Evolutionary conservation across 1,284 basidiomycete genomes (phyloP).

Genomic region (Cronartium ribicola): DNA sequence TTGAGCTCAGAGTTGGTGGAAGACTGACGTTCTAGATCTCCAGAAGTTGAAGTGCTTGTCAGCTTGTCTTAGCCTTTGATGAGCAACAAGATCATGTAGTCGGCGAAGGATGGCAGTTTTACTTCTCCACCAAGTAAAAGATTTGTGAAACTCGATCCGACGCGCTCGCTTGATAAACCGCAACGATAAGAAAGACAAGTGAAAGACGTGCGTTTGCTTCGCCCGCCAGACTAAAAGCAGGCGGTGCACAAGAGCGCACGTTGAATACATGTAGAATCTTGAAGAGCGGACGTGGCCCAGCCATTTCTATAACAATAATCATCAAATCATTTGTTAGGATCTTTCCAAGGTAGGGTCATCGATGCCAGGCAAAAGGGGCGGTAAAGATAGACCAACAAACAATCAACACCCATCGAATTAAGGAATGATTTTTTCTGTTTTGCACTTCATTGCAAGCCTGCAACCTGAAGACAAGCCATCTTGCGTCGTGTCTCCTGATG

Average conservation of each 20-base stretch:
- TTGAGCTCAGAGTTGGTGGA: background rate
- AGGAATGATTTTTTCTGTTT: slow-evolving; percentile 7
- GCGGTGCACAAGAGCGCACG: background rate
- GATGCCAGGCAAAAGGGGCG: background rate
- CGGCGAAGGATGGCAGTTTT: background rate
- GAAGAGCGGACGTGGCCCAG: background rate
- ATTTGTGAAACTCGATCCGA: slow-evolving; percentile 3
- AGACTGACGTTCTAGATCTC: background rate
- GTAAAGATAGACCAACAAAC: slow-evolving; percentile 33
- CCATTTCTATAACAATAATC: background rate
- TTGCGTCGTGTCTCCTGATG: slow-evolving; percentile 13
- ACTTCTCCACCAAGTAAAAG: background rate
- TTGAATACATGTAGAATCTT: slow-evolving; percentile 3
- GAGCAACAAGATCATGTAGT: background rate
- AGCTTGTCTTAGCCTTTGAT: background rate
- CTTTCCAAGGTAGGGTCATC: background rate
- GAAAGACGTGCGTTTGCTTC: background rate
- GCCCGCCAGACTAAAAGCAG: background rate
- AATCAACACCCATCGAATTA: slow-evolving; percentile 32
- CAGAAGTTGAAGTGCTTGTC: background rate
- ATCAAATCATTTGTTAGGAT: background rate
- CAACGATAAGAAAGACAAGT: background rate
- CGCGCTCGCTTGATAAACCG: background rate
- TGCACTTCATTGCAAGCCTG: slow-evolving; percentile 17
- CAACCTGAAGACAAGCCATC: background rate